Evolutionary conservation across 768 basidiomycete species (phyloP), one percentile per base, ranked within the genome.

Genomic region (Jaapia argillacea): DNA sequence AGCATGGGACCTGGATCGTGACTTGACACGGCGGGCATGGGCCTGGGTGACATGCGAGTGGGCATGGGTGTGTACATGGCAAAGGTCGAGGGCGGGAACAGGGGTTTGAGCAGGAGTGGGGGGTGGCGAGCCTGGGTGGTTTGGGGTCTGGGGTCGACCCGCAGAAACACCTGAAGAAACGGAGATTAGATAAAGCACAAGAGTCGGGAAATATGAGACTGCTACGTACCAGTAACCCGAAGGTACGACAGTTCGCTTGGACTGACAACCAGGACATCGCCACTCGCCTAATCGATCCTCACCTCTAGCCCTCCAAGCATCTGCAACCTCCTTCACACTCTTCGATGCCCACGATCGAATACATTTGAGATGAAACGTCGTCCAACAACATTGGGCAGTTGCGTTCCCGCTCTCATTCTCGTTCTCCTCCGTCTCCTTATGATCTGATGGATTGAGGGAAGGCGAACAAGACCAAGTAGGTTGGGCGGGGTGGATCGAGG

Each of bases 11-110:
- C 35, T 76, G 72, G 0, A 85, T 77, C 4, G 84, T 86, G 7
- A 94, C 74, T 48, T 79, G 75, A 56, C 96, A 99, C 0, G 91
- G 91, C 0, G 93, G 93, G 63, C 96, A 99, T 0, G 94, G 96
- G 0, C 94, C 96, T 0, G 96, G 94, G 58, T 97, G 94, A 55
- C 94, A 98, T 12, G 69, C 67, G 12, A 91, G 57, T 0, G 91
- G 77, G 58, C 93, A 98, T 0, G 88, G 69, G 55, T 97, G 94
- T 0, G 70, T 68, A 51, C 94, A 99, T 0, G 51, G 51, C 23
- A 82, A 75, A 4, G 61, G 46, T 10, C 84, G 77, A 0, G 77
- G n/a, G n/a, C n/a, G n/a, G n/a, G n/a, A 69, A 56, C 86, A 89
- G 0, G 79, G 70, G 48, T 73, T 74, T 1, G 73, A 82, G 49